phyloP scores from a whole-genome alignment of 106 monocot genomes.

The Allium fistulosum region DNA sequence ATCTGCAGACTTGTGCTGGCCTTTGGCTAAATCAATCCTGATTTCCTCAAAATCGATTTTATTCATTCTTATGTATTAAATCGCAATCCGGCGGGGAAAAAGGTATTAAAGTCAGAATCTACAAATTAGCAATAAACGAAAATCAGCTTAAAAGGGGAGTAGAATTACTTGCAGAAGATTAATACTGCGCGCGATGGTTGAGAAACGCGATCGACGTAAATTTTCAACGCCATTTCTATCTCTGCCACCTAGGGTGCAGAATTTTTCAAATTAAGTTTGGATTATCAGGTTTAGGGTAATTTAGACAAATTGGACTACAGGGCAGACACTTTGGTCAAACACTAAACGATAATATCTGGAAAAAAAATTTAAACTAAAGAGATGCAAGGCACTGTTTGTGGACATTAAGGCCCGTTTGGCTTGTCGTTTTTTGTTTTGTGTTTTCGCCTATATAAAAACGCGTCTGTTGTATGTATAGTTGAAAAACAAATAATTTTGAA shows the following conservation, averaged over 20 bases:
- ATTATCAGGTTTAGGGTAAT: too few species aligned
- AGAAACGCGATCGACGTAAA: slow-evolving; percentile 76
- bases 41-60: slow-evolving; percentile 90
- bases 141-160: background rate
- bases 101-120: background rate
- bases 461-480: too few species aligned
- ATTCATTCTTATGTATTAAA: slow-evolving; percentile 37
- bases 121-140: background rate
- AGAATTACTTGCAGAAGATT: slow-evolving; percentile 91
- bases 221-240: slow-evolving; percentile 38
- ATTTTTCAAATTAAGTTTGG: too few species aligned
- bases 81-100: background rate
- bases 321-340: too few species aligned
- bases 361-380: too few species aligned
- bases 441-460: too few species aligned
- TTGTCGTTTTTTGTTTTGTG: too few species aligned
- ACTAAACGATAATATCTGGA: too few species aligned
- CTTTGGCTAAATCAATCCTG: slow-evolving; percentile 38
- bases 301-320: too few species aligned
- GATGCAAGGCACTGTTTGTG: too few species aligned
- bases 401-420: too few species aligned
- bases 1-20: slow-evolving; percentile 56
- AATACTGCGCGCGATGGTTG: slow-evolving; percentile 84
- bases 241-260: background rate
- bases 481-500: too few species aligned